Base-by-base conservation (phyloP, 108 stramenopile genomes). In the Asterionellopsis glacialis region DNA sequence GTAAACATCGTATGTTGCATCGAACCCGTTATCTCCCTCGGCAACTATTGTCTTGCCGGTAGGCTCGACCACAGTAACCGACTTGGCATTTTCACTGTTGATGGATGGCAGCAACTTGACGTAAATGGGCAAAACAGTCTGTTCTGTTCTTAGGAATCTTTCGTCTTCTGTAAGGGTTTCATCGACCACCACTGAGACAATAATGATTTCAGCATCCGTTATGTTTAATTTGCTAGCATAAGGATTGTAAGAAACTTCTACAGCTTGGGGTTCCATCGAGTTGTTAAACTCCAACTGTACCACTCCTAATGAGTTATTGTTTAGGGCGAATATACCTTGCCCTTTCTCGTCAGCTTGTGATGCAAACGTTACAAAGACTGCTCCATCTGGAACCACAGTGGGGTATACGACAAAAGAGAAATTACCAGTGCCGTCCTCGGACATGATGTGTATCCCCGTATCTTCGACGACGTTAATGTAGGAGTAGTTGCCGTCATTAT, bases 401-500 rank as follows among this genome's bases (percentile, higher is more conserved):
- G 73, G 73, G 45, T 69, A 74, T 39, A 74, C 47, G 42, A 26
- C 64, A 41, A 69, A 74, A 23, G 43, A 56, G 43, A 74, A 74
- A 22, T 9, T 52, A 26, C 55, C 64, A 0, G 39, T 41, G 18
- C 39, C 50, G 62, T 73, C 72, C 48, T 73, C 72, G 14, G 52
- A 47, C 67, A 73, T 67, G 38, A 73, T 57, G 44, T 73, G 72
- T 7, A 33, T 7, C 7, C 5, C 33, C 7, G 7, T 33, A 33
- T 33, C 33, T 33, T 33, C 33, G 33, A 33, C 33, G 5, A 33
- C 33, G 7, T 33, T 33, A 7, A 33, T 33, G 33, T 33, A 33
- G 7, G 33, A 33, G 7, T 33, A 33, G 7, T 33, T 7, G 7
- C 33, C 33, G 7, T 33, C 33, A 7, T 33, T 33, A 33, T 33